Evolutionary conservation across 202 grass and related monocot species (phyloP), one percentile per base, ranked within the genome.

Genomic region (Cymbopogon flexuosus): DNA sequence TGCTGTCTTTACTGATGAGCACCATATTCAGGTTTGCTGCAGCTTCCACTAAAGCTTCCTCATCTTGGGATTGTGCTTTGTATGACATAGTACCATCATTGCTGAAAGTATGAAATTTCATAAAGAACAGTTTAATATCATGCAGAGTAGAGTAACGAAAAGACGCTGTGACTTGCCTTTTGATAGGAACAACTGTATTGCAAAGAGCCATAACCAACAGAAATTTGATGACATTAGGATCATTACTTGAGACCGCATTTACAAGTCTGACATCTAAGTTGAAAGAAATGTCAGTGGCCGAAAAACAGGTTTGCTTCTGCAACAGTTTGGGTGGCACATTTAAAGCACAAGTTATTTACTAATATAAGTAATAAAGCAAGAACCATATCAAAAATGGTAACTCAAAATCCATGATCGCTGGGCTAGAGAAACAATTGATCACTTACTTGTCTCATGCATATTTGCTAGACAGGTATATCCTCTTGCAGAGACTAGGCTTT

Each of bases 41-140:
- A 51, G 88, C 94, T 84, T 68, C 82, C 63, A 97, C 94, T 81
- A 97, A 82, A 79, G 94, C 94, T 89, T 92, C 94, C 74, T 97
- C 94, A 87, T 97, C 94, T 78, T 97, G 88, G 39, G 91, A 97
- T 78, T 97, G 91, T 69, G 94, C 91, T 90, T 94, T 94, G 79
- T 94, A 97, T 47, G 83, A 84, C 22, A 92, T 87, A 61, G 76
- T 82, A 66, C 68, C 85, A 87, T 76, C 81, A 6, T 72, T 81
- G 67, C 94, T 97, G 68, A 49, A 87, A 68, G 82, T 45, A 86
- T 22, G 45, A 57, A 86, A 68, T 8, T 76, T 75, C 79, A 62
- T 87, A 71, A 80, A 46, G 54, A 79, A 79, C 61, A 74, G 85
- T 8, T 39, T 24, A 81, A 68, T 74, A 72, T 10, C 33, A 66